phyloP scores from a whole-genome alignment of 768 basidiomycete species.

The Pholiota microspora region DNA sequence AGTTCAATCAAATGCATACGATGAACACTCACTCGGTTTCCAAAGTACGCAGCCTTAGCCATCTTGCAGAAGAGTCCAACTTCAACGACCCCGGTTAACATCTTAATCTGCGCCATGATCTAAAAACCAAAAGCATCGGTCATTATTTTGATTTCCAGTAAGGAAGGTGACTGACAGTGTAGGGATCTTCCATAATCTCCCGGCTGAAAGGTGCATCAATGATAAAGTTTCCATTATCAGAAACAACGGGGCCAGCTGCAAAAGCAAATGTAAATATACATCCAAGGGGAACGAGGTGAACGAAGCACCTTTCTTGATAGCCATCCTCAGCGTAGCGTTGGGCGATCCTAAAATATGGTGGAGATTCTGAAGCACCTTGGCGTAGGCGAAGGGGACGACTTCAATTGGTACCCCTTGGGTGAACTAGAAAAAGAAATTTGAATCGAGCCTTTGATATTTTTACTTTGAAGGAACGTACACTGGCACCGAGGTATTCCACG shows the following conservation, averaged over 20 bases:
- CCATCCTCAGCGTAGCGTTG: slow-evolving; percentile 86
- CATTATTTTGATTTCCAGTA: neutral
- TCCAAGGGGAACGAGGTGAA: neutral
- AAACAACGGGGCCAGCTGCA: slow-evolving; percentile 89
- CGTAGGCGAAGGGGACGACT: slow-evolving; percentile 95
- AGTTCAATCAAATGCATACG: neutral
- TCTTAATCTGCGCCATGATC: slow-evolving; percentile 82
- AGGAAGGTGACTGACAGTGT: slow-evolving; percentile 37
- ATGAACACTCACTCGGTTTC: slow-evolving; percentile 59
- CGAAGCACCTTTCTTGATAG: slow-evolving; percentile 63
- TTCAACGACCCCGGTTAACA: slow-evolving; percentile 98
- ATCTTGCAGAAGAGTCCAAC: slow-evolving; percentile 95
- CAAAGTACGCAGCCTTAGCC: slow-evolving; percentile 96
- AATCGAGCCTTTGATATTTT: neutral
- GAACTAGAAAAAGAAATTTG: slow-evolving; percentile 47
- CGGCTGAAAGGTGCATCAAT: slow-evolving; percentile 92
- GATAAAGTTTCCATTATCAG: slow-evolving; percentile 96
- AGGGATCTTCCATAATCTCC: slow-evolving; percentile 66
- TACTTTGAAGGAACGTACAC: slow-evolving; percentile 57
- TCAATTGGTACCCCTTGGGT: slow-evolving; percentile 91
- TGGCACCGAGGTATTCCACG: slow-evolving; percentile 74
- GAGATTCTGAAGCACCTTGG: slow-evolving; percentile 76
- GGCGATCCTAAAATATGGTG: slow-evolving; percentile 60
- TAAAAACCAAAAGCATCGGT: slow-evolving; percentile 25
- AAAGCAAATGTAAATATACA: slow-evolving; percentile 4